Evolutionary conservation across 192 early-diverging fungal species (phyloP), one percentile per base, ranked within the genome.

Genomic region (Podochytrium sp.): DNA sequence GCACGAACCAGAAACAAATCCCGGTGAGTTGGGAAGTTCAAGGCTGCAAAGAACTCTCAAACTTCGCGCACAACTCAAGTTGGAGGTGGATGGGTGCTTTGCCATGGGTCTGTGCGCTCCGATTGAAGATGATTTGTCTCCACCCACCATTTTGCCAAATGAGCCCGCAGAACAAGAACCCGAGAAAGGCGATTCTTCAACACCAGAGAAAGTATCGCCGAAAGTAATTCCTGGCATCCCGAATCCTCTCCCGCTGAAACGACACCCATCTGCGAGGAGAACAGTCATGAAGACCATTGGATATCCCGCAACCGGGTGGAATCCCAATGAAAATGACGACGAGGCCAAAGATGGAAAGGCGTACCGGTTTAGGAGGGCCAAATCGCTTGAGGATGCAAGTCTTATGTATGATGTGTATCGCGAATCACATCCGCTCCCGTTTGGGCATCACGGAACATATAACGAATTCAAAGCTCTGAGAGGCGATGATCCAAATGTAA

Each of bases 41-140:
- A 56, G 57, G n/a, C 39, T 60, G 25, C 69, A 71, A 40, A 10
- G 69, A 57, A 43, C 34, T 30, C 35, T 71, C 39, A 71, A 30
- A 59, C 37, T 71, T 6, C 69, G 69, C 5, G 38, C 69, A 7
- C 1, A 32, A 14, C 56, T 71, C 14, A 57, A 71, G 34, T 27
- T 71, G 37, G 69, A 60, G 12, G 69, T 71, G 18, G 57, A 57
- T 33, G 69, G 69, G 20, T 25, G n/a, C 25, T 71, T 60, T 43
- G 69, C 69, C 18, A 71, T 71, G 69, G 69, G 69, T 38, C 42
- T 71, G 20, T 38, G n/a, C 25, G 57, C 41, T 4, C 69, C 69
- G 6, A 18, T 39, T 7, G 69, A 71, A 42, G 25, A 39, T 16
- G 69, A 60, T 41, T 71, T 51, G 34, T 16, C 55, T 10, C 55